Evolutionary conservation across 345 rosid species (phyloP), one percentile per base, ranked within the genome.

Genomic region (Melaleuca alternifolia): DNA sequence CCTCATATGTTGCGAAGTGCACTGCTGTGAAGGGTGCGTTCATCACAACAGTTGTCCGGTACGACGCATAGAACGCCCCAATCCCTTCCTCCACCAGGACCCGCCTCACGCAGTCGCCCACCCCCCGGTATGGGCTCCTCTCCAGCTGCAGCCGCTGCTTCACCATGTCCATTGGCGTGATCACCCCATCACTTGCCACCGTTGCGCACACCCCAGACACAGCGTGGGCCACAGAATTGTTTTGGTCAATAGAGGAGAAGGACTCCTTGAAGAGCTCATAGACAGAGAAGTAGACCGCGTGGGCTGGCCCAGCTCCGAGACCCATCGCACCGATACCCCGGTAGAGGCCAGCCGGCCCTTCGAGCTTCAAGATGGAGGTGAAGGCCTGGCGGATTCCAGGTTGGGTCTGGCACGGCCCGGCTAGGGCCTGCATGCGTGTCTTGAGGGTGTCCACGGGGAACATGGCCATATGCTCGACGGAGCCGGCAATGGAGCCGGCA

Each of bases 261-360:
- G 65, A 91, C 90, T 92, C 93, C 93, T 98, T 98, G 10, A 94
- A 95, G 20, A 86, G 84, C 89, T 98, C 99, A 65, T 98, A 98
- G 5, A 98, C 89, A 3, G 99, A 96, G 91, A 98, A 98, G 62
- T 98, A 96, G 20, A 96, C 98, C n/a, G 99, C 99, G 85, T 98
- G 99, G n/a, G 99, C 99, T 0, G 99, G 99, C 20, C 99, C 99
- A 2, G 99, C 99, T 8, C 99, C 99, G 15, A 98, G 93, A 8
- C 96, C 99, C 99, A 98, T 95, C 48, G 99, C 99, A 61, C 95
- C 97, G 26, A 98, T 96, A 46, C 99, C 99, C 12, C 99, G 93
- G 89, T 98, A 98, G 46, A 98, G 90, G 48, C 93, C 97, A 6
- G 92, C 57, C 5, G 91, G 94, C 10, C 99, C 99, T 30, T 94